phyloP scores from a whole-genome alignment of 805 yeast species.

The Wickerhamomyces rabaulensis region DNA sequence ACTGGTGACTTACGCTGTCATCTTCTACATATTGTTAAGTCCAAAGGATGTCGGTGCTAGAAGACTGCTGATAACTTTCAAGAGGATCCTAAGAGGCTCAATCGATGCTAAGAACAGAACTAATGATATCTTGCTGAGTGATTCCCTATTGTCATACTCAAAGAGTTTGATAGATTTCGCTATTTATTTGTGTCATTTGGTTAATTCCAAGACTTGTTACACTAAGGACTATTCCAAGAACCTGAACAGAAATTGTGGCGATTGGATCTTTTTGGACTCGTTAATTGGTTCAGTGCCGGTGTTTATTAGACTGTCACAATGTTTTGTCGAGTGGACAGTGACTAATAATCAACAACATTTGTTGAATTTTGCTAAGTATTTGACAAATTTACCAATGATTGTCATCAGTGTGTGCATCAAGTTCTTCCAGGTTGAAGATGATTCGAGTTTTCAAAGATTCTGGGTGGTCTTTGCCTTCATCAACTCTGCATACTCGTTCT shows the following conservation, averaged over 20 bases:
- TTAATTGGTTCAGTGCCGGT: slow-evolving; percentile 51
- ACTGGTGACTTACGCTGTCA: slow-evolving; percentile 21
- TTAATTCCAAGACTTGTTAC: slow-evolving; percentile 31
- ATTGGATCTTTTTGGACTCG: slow-evolving; percentile 29
- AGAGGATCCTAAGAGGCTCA: slow-evolving; percentile 51
- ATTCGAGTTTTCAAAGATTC: slow-evolving; percentile 2
- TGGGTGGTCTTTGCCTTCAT: slow-evolving; percentile 41
- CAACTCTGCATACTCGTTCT: slow-evolving; percentile 72
- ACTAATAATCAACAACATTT: slow-evolving; percentile 48
- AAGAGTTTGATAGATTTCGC: slow-evolving; percentile 70
- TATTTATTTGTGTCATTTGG: slow-evolving; percentile 45
- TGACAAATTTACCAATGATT: slow-evolving; percentile 54
- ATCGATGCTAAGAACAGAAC: slow-evolving; percentile 58
- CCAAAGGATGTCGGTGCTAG: slow-evolving; percentile 28
- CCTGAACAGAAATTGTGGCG: slow-evolving; percentile 31
- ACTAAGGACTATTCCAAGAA: slow-evolving; percentile 20
- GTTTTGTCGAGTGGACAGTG: slow-evolving; percentile 62
- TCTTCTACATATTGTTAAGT: slow-evolving; percentile 31
- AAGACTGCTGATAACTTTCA: slow-evolving; percentile 44
- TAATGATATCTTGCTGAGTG: slow-evolving; percentile 79
- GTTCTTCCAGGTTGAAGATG: slow-evolving; percentile 7
- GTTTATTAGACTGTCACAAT: slow-evolving; percentile 75
- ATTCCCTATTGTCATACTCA: slow-evolving; percentile 77
- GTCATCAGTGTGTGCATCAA: slow-evolving; percentile 27
- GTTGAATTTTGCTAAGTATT: slow-evolving; percentile 71